Base-by-base conservation (phyloP, 2,329 filamentous ascomycete genomes). In the Phoma sp. region DNA sequence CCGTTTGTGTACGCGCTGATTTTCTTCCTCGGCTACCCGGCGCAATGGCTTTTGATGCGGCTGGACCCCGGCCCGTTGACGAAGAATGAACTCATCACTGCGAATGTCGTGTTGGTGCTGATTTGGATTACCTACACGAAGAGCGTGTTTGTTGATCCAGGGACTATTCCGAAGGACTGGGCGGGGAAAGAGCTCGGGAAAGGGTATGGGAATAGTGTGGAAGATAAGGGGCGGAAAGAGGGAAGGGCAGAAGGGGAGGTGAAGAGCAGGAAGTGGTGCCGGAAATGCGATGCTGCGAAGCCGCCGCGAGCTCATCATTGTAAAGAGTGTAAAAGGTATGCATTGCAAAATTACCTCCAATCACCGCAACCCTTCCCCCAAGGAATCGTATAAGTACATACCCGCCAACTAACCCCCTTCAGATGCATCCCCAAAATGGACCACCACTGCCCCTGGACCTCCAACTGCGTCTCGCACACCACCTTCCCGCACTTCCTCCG, bases 371-470 rank as follows among this genome's bases (percentile, higher is more conserved):
- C 1, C 9, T 29, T 29, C 27, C 32, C 9, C 13, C 10, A 13
- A 33, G 7, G 10, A 11, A 7, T 9, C 10, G 2, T n/a, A 33
- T 2, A 11, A 33, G 4, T 5, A 11, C 4, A 33, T 9, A 11
- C 32, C 18, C 18, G 1, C 18, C 13, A 33, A 33, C 27, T 18
- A 13, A 53, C 18, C 36, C 3, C 2, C 11, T 6, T 7, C 47
- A 85, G 83, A 64, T 92, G 89, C 73, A 84, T 92, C 43, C 88
- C 89, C 33, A 89, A 86, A 75, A 93, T 93, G 89, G 89, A 93
- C 76, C 89, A 92, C 76, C 90, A 96, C 77, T 95, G 90, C 69
- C 89, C 90, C 2, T 95, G 90, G 90, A 93, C 89, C 3, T 79
- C 77, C 57, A 93, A 93, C 75, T 96, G 91, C 77, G 89, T 95